Evolutionary conservation across 75 land plant genomes (phyloP), one percentile per base, ranked within the genome.

Genomic region (Cryptomeria japonica): DNA sequence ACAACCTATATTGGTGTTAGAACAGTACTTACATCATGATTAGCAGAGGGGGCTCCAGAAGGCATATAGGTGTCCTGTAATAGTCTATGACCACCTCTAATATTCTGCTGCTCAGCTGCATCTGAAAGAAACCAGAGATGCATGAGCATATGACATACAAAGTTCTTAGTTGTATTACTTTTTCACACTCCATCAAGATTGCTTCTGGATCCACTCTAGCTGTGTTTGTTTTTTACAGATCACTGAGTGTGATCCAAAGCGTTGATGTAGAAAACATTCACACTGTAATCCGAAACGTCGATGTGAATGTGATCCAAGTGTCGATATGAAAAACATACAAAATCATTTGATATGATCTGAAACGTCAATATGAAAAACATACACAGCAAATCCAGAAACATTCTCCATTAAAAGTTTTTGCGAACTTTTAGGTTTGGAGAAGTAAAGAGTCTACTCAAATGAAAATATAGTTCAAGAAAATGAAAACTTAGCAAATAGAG

Each of bases 41-140:
- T 72, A 11, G 31, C 64, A 58, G 64, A 2, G 32, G 64, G 11
- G 10, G 2, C 18, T 22, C 49, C 46, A 19, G 5, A n/a, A 80
- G 44, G 46, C n/a, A 7, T 44, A 0, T n/a, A 42, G 12, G 31
- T 28, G 84, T 80, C 31, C 32, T 44, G n/a, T 41, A 47, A 44
- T 80, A 42, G 31, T 80, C 83, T 39, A 42, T 28, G 2, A 44
- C 28, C 83, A 19, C 28, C 4, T 80, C 32, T 28, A 44, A 44
- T 25, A 3, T 44, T 22, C 42, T 38, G 19, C 1, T 38, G 12
- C n/a, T 80, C 47, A 44, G 32, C 51, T 25, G 44, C 46, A 41
- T 9, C 83, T 80, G 51, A 47, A 80, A 80, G 84, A 42, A 44
- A 80, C 31, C 51, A 80, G 32, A 80, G 28, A 80, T 80, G 13